phyloP scores from a whole-genome alignment of 352 stramenopile genomes.

The Phytophthora fragariae region DNA sequence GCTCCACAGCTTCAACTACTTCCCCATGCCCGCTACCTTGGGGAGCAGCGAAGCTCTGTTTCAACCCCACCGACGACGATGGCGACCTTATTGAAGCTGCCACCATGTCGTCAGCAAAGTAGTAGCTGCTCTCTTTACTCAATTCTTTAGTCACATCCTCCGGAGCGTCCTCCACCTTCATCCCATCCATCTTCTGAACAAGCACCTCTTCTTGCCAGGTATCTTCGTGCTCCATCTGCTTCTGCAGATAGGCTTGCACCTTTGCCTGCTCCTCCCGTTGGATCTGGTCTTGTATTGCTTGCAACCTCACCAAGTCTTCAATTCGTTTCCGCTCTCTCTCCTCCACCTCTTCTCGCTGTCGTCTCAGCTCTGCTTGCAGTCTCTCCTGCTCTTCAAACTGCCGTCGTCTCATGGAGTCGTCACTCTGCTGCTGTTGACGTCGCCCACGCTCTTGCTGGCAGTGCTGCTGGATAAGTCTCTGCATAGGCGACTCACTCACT shows the following conservation, averaged over 20 bases:
- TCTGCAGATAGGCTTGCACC: conserved; percentile 34
- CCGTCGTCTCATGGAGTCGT: conserved; percentile 16
- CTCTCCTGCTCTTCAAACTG: conserved; percentile 38
- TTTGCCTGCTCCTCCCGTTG: conserved; percentile 25
- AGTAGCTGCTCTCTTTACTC: background rate
- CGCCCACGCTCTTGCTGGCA: conserved; percentile 35
- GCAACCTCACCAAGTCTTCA: conserved; percentile 17
- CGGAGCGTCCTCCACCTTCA: conserved; percentile 20
- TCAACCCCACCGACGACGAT: conserved; percentile 6
- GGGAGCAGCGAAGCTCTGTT: conserved; percentile 16
- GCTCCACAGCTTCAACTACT: conserved; percentile 18
- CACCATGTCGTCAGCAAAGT: conserved; percentile 31
- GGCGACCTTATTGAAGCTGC: conserved; percentile 17
- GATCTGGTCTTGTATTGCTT: conserved; percentile 23
- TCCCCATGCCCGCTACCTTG: conserved; percentile 2
- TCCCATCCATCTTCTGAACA: conserved; percentile 2
- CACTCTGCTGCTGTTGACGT: conserved; percentile 16
- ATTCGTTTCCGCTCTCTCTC: conserved; percentile 19
- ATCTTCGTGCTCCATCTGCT: conserved; percentile 35
- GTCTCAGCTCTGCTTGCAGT: conserved; percentile 13
- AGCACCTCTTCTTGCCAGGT: conserved; percentile 18
- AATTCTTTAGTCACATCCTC: conserved; percentile 10
- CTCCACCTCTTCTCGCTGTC: conserved; percentile 15
- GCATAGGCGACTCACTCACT: conserved; percentile 36
- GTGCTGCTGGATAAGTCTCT: conserved; percentile 32